Conservation (phyloP, 345 rosid species). For the Boechera divaricarpa region DNA sequence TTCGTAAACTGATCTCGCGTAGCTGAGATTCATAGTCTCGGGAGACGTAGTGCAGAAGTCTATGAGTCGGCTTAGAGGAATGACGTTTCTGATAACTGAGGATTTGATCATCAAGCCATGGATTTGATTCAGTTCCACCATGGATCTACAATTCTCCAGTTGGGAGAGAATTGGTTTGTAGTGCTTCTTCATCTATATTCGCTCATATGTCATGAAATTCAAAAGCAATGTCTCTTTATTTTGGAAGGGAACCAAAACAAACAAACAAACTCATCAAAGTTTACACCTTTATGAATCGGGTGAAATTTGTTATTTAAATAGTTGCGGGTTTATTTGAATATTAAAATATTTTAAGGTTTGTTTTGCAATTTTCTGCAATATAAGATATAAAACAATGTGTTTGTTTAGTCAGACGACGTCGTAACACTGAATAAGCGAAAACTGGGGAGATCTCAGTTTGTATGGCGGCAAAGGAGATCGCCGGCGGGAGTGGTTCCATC, state of each 20-base stretch:
- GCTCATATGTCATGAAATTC: neutral
- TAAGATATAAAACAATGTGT: no score
- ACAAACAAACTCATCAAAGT: neutral
- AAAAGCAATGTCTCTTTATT: neutral
- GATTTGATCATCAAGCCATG: constrained; percentile 49
- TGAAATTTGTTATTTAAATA: neutral
- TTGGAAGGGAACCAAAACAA: no score
- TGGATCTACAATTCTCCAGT: constrained; percentile 43
- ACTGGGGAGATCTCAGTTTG: neutral
- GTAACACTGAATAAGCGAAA: neutral
- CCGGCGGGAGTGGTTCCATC: constrained; percentile 17
- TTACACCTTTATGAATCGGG: constrained; percentile 2
- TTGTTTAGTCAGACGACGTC: constrained; percentile 12
- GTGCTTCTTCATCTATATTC: constrained; percentile 40
- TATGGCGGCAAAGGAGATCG: constrained; percentile 41
- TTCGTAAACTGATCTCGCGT: constrained; percentile 43
- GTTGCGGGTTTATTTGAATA: neutral
- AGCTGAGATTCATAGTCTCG: constrained; percentile 32
- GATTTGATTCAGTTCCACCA: constrained; percentile 43
- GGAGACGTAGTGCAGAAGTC: constrained; percentile 39
- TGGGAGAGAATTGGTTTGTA: constrained; percentile 38
- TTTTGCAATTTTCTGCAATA: neutral
- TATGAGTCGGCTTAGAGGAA: constrained; percentile 46
- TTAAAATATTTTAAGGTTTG: neutral
- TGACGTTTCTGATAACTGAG: constrained; percentile 42